These are phyloP conservation scores for Boletus huronensis DNA, from an alignment of 768 basidiomycete species.

Conservation along the genomic window DNA sequence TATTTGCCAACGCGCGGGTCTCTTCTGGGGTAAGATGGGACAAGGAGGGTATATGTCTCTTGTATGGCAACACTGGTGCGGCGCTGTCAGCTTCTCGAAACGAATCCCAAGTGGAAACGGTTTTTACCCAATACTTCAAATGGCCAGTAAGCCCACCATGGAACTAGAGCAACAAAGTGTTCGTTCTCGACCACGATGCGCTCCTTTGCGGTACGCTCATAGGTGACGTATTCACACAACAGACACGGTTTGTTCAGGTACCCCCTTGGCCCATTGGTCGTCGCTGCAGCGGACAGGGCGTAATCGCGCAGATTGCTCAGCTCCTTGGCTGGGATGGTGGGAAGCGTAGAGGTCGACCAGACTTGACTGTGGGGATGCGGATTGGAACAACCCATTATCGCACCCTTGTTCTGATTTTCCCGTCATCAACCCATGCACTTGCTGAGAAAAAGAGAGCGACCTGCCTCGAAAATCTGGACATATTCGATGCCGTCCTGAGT, in stretches of 20 bases:
- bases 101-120: neutral
- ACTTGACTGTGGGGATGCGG: slow-evolving; percentile 93
- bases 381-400: slow-evolving; percentile 95
- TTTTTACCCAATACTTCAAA: slow-evolving; percentile 71
- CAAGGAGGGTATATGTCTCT: slow-evolving; percentile 74
- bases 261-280: slow-evolving; percentile 50
- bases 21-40: slow-evolving; percentile 58
- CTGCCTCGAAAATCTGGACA: slow-evolving; percentile 85
- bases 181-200: slow-evolving; percentile 70
- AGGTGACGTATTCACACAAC: slow-evolving; percentile 74
- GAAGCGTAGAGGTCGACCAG: slow-evolving; percentile 75
- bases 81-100: slow-evolving; percentile 1
- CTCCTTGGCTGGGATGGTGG: slow-evolving; percentile 67
- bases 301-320: slow-evolving; percentile 55
- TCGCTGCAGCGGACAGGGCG: slow-evolving; percentile 31
- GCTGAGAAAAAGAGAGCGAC: neutral
- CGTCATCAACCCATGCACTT: neutral
- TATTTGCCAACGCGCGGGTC: slow-evolving; percentile 57
- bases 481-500: slow-evolving; percentile 66
- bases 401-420: slow-evolving; percentile 71
- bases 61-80: slow-evolving; percentile 64
- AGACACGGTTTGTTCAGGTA: slow-evolving; percentile 60
- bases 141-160: slow-evolving; percentile 97
- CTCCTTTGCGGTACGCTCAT: slow-evolving; percentile 53
- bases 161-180: slow-evolving; percentile 81